Conservation (phyloP, 805 yeast genomes). For the Candida piceae region DNA sequence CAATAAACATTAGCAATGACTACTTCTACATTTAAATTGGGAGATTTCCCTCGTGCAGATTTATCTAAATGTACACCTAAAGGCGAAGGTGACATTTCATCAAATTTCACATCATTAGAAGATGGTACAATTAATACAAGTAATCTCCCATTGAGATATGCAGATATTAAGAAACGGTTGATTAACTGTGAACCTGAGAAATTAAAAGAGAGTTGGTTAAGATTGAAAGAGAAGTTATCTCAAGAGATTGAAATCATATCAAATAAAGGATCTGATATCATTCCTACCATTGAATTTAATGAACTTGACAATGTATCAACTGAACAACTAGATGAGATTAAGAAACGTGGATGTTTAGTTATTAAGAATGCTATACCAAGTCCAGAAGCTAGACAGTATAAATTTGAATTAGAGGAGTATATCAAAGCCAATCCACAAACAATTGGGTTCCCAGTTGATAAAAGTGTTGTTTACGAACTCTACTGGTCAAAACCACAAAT, state of each 20-base stretch:
- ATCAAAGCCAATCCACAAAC: constrained; percentile 27
- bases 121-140: constrained; percentile 1
- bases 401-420: constrained; percentile 23
- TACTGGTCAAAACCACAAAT: constrained; percentile 38
- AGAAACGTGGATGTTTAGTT: constrained; percentile 27
- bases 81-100: constrained; percentile 12
- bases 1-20: no score
- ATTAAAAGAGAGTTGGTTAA: constrained; percentile 25
- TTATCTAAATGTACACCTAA: constrained; percentile 8
- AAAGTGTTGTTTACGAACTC: constrained; percentile 24
- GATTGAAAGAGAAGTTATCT: constrained; percentile 20
- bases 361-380: constrained; percentile 28
- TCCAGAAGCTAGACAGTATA: constrained; percentile 17
- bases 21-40: background rate
- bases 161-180: constrained; percentile 14
- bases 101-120: constrained; percentile 10
- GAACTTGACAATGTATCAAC: constrained; percentile 10
- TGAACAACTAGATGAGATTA: constrained; percentile 2
- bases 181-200: constrained; percentile 21
- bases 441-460: constrained; percentile 25
- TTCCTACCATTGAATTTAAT: constrained; percentile 17
- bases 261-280: constrained; percentile 14
- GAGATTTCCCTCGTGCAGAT: constrained; percentile 6
- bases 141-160: constrained; percentile 1
- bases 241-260: constrained; percentile 19